Conservation (phyloP, 179 eudicot species). For the Beta corolliflora region DNA sequence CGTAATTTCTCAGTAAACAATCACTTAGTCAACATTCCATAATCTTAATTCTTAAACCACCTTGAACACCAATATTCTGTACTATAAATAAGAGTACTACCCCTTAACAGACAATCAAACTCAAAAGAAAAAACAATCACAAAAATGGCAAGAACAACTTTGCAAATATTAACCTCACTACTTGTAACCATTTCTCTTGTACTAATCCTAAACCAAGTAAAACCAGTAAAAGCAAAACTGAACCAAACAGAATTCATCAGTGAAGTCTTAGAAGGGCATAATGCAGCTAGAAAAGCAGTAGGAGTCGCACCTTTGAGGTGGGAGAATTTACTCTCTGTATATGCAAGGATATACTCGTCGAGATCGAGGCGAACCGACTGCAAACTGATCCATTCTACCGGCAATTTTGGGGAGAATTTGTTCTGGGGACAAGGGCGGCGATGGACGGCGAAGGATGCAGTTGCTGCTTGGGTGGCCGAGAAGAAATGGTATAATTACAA, state of each 20-base stretch:
- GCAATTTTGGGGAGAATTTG: slow-evolving; percentile 31
- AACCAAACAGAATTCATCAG: slow-evolving; percentile 26
- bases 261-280: slow-evolving; percentile 31
- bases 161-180: not conserved
- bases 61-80: too few species aligned
- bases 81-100: too few species aligned
- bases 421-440: slow-evolving; percentile 31
- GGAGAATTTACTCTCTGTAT: slow-evolving; percentile 26
- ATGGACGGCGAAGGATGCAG: slow-evolving; percentile 32
- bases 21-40: too few species aligned
- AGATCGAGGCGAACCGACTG: slow-evolving; percentile 25
- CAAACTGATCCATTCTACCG: slow-evolving; percentile 27
- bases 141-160: slow-evolving; percentile 18
- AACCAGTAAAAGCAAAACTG: slow-evolving; percentile 12
- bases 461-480: slow-evolving; percentile 35
- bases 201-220: slow-evolving; percentile 20
- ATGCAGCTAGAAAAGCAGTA: slow-evolving; percentile 32
- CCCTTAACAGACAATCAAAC: too few species aligned
- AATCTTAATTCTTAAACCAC: too few species aligned
- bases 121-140: too few species aligned
- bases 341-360: slow-evolving; percentile 35
- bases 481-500: slow-evolving; percentile 35
- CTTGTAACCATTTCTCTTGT: slow-evolving; percentile 4
- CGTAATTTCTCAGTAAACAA: too few species aligned
- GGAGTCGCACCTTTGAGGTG: slow-evolving; percentile 29